Base-by-base conservation (phyloP, 768 basidiomycete genomes). In the Filobasidium wieringae region DNA sequence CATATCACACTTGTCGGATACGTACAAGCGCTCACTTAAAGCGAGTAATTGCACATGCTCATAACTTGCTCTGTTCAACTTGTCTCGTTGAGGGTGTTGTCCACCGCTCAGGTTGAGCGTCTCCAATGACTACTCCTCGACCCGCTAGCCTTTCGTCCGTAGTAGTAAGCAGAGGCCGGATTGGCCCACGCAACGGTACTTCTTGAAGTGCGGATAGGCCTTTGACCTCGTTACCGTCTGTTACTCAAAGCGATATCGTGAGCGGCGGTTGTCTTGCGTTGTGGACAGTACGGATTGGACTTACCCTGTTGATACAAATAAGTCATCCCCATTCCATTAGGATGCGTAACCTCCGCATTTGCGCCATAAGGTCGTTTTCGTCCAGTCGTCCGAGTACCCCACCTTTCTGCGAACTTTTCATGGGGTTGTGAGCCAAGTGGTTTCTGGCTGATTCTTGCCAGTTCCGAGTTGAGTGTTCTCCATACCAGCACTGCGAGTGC, bases 381-480 rank as follows among this genome's bases (percentile, higher is more conserved):
- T 31, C 53, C 55, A 5, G 29, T 30, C 11, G 60, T 54, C 15
- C 56, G 51, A 4, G 54, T 57, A 17, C 60, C 60, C 30, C 37
- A 61, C 29, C 60, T 37, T 9, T 49, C 60, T 2, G 55, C 49
- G 36, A 52, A 57, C 8, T 41, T 17, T 31, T 61, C 60, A 26
- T 52, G 55, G 33, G 56, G 39, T 17, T 50, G 55, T 15, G 43
- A 29, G 17, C 60, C 60, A 3, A 55, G 51, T 17, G 56, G 55
- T 29, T 43, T 39, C 22, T 53, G 45, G 40, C 37, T 52, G 15
- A 61, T n/a, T 22, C 60, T 19, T 2, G 55, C 39, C 22, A 51
- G 39, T 26, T 61, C 60, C n/a, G 50, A 41, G 37, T 61, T 57
- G 51, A 61, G 26, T 6, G 56, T 45, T 27, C 55, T 36, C 60